phyloP scores from a whole-genome alignment of 2,329 filamentous ascomycete species.

The Leptographium wingfieldii region DNA sequence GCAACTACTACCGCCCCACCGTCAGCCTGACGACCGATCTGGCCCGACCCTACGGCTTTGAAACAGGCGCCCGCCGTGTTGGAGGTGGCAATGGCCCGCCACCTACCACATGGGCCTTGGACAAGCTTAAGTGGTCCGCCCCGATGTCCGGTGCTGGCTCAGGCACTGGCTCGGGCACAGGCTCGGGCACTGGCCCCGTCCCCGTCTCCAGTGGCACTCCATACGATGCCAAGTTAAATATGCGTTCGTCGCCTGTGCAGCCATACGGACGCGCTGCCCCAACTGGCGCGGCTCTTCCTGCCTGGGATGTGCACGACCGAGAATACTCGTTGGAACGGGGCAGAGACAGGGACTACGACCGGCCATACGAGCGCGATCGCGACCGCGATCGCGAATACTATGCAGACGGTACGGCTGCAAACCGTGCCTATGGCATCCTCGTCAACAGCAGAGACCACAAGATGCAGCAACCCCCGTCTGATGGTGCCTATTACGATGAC shows the following conservation, averaged over 20 bases:
- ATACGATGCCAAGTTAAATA: constrained; percentile 28
- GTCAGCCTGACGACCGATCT: constrained; percentile 38
- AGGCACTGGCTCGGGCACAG: neutral
- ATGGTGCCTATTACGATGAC: constrained; percentile 3
- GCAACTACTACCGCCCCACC: constrained; percentile 41
- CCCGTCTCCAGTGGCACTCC: constrained; percentile 8
- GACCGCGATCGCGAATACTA: constrained; percentile 15
- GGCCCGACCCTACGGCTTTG: constrained; percentile 30
- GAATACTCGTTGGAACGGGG: constrained; percentile 26
- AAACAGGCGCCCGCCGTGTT: constrained; percentile 13
- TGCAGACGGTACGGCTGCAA: constrained; percentile 9
- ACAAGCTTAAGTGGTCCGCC: constrained; percentile 44
- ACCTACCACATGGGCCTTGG: constrained; percentile 56
- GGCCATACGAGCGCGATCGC: constrained; percentile 11
- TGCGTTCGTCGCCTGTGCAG: neutral
- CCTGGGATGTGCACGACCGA: constrained; percentile 25
- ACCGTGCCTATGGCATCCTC: constrained; percentile 9
- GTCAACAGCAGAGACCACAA: constrained; percentile 12
- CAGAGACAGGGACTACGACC: constrained; percentile 5
- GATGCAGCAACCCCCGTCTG: neutral
- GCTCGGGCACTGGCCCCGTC: constrained; percentile 9
- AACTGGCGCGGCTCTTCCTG: neutral
- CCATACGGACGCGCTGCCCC: neutral
- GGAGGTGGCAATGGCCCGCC: constrained; percentile 39
- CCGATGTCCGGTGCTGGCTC: constrained; percentile 13